Conservation (phyloP, 345 rosid species). For the Syzygium oleosum region DNA sequence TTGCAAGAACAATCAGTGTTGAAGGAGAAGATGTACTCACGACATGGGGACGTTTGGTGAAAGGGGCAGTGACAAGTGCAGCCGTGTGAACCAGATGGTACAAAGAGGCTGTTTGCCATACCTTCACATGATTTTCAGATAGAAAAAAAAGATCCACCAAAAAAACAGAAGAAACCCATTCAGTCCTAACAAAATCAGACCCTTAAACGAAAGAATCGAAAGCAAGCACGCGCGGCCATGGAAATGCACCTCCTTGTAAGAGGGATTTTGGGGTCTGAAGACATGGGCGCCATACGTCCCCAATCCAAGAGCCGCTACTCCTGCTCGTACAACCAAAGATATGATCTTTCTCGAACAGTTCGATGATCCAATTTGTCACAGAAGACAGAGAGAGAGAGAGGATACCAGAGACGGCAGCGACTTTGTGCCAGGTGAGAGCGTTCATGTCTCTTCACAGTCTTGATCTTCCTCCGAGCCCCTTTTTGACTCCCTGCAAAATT, state of each 20-base stretch:
- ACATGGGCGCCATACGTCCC: constrained; percentile 86
- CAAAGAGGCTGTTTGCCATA: constrained; percentile 92
- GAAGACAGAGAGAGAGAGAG: not conserved
- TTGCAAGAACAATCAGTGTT: not conserved
- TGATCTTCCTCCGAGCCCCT: not conserved
- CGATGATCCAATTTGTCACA: too few species aligned
- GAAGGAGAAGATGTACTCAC: constrained; percentile 25
- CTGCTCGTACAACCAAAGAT: constrained; percentile 19
- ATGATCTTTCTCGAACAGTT: not conserved
- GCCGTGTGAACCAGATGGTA: constrained; percentile 94
- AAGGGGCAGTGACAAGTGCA: constrained; percentile 75
- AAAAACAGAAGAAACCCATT: not conserved
- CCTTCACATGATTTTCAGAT: constrained; percentile 23
- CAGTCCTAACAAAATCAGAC: not conserved
- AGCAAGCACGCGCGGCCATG: not conserved
- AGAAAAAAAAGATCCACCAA: not conserved
- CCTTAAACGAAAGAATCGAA: not conserved
- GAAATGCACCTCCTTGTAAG: constrained; percentile 56
- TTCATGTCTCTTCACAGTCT: constrained; percentile 29
- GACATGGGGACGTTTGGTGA: constrained; percentile 53
- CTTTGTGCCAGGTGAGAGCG: constrained; percentile 74
- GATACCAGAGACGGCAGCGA: constrained; percentile 78
- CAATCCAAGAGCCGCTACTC: constrained; percentile 80
- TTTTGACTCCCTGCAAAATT: not conserved
- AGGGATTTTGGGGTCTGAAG: constrained; percentile 73